Conservation (phyloP, 2,329 filamentous ascomycete species). For the Chaetomium olivaceum region DNA sequence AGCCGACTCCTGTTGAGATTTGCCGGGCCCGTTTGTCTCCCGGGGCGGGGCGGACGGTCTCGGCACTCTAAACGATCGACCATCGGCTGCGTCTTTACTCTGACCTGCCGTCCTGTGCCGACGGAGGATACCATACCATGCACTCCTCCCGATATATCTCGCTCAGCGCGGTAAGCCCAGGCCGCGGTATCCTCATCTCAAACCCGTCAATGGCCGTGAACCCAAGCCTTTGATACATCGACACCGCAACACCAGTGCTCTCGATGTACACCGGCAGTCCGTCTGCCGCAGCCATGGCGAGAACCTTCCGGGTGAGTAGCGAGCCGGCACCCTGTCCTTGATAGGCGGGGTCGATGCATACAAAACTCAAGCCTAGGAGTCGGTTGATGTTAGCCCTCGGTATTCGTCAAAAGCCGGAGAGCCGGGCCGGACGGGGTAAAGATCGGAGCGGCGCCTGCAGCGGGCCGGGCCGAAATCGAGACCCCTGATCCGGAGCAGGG, state of each 20-base stretch:
- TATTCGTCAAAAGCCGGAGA: background rate
- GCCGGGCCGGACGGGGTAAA: background rate
- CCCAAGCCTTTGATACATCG: slow-evolving; percentile 43
- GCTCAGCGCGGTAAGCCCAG: slow-evolving; percentile 25
- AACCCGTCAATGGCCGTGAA: slow-evolving; percentile 39
- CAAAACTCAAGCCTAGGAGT: slow-evolving; percentile 39
- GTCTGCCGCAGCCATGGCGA: slow-evolving; percentile 38
- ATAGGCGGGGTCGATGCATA: slow-evolving; percentile 43
- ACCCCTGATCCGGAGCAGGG: background rate
- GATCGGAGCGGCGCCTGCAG: background rate
- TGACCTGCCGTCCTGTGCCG: background rate
- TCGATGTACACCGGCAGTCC: slow-evolving; percentile 42
- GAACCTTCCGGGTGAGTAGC: slow-evolving; percentile 38
- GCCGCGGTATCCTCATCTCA: slow-evolving; percentile 40
- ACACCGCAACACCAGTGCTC: slow-evolving; percentile 42
- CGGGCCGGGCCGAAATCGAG: slow-evolving; percentile 2
- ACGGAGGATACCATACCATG: slow-evolving; percentile 35
- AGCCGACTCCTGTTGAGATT: background rate
- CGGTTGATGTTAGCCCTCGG: background rate
- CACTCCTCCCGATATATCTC: slow-evolving; percentile 37
- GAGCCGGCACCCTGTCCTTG: slow-evolving; percentile 42
- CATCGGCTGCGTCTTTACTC: background rate
- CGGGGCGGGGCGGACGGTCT: background rate
- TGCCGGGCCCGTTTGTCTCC: background rate
- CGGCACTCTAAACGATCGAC: background rate